phyloP scores from a whole-genome alignment of 176 grass and related monocot genomes.

The Carex myosuroides region DNA sequence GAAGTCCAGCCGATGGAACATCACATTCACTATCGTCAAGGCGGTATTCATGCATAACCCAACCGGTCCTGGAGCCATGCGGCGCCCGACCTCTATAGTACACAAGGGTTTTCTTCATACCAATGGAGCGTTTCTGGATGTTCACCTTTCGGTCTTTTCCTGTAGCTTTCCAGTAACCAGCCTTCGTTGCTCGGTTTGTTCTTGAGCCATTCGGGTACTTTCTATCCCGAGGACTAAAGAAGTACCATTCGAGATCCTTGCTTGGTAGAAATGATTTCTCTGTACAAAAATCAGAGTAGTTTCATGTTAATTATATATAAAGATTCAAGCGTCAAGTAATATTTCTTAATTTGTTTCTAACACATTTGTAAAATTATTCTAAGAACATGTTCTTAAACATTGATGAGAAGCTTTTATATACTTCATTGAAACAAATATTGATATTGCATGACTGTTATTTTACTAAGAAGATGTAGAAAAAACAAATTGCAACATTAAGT shows the following conservation, averaged over 20 bases:
- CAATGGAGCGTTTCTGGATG: slow-evolving; percentile 62
- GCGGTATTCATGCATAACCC: slow-evolving; percentile 99
- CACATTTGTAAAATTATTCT: background rate
- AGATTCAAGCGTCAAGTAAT: background rate
- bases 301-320: slow-evolving; percentile 3
- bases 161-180: slow-evolving; percentile 98
- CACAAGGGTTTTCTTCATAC: slow-evolving; percentile 95
- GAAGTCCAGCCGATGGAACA: slow-evolving; percentile 50
- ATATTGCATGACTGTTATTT: background rate
- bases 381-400: background rate
- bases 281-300: slow-evolving; percentile 13
- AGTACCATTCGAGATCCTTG: slow-evolving; percentile 99
- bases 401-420: background rate
- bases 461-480: background rate
- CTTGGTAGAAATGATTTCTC: slow-evolving; percentile 97
- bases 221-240: slow-evolving; percentile 98
- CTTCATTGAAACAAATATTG: background rate
- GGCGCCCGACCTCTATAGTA: slow-evolving; percentile 93
- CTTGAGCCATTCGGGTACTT: slow-evolving; percentile 97
- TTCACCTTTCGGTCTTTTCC: slow-evolving; percentile 89
- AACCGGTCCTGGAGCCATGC: slow-evolving; percentile 86
- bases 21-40: slow-evolving; percentile 95
- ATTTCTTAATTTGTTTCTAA: background rate
- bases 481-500: background rate
- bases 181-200: slow-evolving; percentile 92